Base-by-base conservation (phyloP, 345 rosid species). In the Arabidopsis arenosa region DNA sequence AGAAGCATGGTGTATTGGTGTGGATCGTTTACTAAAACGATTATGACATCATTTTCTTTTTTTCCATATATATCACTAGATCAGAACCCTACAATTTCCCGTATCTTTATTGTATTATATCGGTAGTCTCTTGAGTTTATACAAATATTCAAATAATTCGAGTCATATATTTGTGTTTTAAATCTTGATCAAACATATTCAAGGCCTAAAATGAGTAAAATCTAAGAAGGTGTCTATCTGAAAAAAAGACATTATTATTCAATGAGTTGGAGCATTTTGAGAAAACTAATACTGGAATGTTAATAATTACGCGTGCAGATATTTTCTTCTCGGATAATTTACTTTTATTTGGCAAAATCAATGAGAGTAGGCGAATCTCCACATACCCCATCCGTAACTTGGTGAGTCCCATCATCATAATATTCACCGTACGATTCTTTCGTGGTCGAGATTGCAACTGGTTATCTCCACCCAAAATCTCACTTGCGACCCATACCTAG, bases 241-340 rank as follows among this genome's bases (percentile, higher is more conserved):
- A 45, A 7, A 12, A 2, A 44, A 54, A 53, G 13, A 30, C 73
- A 21, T 13, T 5, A 28, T 55, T 55, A 17, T 14, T 4, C 4
- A 41, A 44, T 48, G 44, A 39, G 17, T 62, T 62, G 53, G 33
- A 62, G 53, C 68, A 64, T 54, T 55, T 48, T 32, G 15, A 36
- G 17, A 15, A 15, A 45, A 21, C 21, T 10, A 30, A 8, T 9
- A 0, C 0, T 28, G 4, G 2, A 37, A 57, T 49, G 68, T 40
- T 61, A 68, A 61, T 68, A 61, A 43, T 68, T 52, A 68, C 74
- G 79, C 79, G 69, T 75, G 79, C 57, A 12, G 68, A 68, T 54
- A 60, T 60, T 18, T 68, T 61, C 7, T 51, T 61, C 9, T 61
- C 5, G 13, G 23, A 55, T 15, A 14, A 14, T 14, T 64, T 55